phyloP scores from a whole-genome alignment of 179 eudicot genomes.

The Monotropa hypopitys region DNA sequence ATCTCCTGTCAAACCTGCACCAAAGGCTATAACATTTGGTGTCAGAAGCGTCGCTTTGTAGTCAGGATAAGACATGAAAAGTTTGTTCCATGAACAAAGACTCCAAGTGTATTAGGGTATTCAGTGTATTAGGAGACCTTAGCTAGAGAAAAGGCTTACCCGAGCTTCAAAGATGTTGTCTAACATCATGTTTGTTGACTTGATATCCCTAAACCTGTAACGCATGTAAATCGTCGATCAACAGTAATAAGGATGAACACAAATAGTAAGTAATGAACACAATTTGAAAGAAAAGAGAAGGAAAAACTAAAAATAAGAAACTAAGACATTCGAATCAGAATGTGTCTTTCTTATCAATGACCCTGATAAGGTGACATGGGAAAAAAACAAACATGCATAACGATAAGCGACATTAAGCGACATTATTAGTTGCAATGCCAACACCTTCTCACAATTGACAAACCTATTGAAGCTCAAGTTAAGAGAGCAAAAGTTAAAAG shows the following conservation, averaged over 20 bases:
- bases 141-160: too few relatives aligned
- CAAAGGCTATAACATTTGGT: too few relatives aligned
- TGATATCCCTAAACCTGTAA: conserved; percentile 71
- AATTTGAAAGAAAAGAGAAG: too few relatives aligned
- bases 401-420: conserved; percentile 86
- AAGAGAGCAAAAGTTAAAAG: background rate
- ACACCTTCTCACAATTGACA: conserved; percentile 73
- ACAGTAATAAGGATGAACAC: background rate
- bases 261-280: too few relatives aligned
- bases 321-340: background rate
- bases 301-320: background rate
- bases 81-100: too few relatives aligned
- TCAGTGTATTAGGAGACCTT: too few relatives aligned
- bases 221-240: background rate
- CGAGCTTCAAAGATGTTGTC: too few relatives aligned
- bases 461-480: conserved; percentile 8
- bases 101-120: too few relatives aligned
- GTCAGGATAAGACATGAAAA: too few relatives aligned
- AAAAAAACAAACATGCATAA: conserved; percentile 49
- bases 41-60: too few relatives aligned
- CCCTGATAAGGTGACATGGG: background rate
- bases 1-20: too few relatives aligned
- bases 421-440: conserved; percentile 80
- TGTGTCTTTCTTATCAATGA: background rate
- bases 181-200: too few relatives aligned